Evolutionary conservation across 306 rosid genomes (phyloP).

Genomic region (Prunus armeniaca): DNA sequence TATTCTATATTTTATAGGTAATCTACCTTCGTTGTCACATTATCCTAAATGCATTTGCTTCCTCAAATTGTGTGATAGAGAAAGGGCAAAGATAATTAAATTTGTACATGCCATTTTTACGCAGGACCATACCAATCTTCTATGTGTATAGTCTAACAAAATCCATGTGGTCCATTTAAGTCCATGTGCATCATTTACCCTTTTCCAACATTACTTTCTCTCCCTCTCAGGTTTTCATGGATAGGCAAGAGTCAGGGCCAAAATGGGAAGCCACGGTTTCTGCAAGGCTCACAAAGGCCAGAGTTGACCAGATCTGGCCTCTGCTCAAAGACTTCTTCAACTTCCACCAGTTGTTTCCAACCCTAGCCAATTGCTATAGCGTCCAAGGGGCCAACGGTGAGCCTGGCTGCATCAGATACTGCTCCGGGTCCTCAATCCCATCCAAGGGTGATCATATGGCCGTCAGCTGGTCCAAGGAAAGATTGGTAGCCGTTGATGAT

Average conservation of each 20-base stretch:
- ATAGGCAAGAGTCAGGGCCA: neutral
- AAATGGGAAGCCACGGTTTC: constrained; percentile 53
- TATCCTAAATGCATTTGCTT: no score
- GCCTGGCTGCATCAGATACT: constrained; percentile 53
- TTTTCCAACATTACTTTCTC: neutral
- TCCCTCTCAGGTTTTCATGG: neutral
- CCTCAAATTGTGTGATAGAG: no score
- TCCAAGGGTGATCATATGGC: constrained; percentile 9
- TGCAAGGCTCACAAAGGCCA: constrained; percentile 7
- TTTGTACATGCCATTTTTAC: no score
- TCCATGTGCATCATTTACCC: no score
- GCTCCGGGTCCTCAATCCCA: constrained; percentile 46
- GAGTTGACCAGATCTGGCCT: constrained; percentile 41
- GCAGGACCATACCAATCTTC: no score
- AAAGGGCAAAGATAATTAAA: no score
- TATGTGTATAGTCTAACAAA: no score
- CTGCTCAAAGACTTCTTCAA: constrained; percentile 51
- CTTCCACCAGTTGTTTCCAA: constrained; percentile 46
- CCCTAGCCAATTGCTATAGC: constrained; percentile 40
- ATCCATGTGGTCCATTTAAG: no score
- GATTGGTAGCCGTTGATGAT: constrained; percentile 43
- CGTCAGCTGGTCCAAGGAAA: constrained; percentile 52
- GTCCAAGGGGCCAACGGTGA: constrained; percentile 48
- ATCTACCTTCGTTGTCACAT: no score
- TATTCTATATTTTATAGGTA: no score